Conservation (phyloP, 116 monocot species). For the Thalassia testudinum region DNA sequence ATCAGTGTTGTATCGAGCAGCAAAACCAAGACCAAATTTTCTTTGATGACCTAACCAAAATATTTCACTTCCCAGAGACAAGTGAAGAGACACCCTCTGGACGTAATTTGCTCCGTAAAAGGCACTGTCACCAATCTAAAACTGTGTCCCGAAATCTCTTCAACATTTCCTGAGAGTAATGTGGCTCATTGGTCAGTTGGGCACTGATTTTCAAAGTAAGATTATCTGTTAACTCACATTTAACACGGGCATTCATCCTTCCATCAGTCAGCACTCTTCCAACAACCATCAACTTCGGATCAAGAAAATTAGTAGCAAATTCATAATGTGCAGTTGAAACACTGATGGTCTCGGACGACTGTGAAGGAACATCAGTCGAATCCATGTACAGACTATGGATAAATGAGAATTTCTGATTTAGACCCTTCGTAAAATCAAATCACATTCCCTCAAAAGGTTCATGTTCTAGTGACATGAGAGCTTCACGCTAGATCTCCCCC, state of each 20-base stretch:
- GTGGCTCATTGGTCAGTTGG: slow-evolving; percentile 91
- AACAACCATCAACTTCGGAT: slow-evolving; percentile 96
- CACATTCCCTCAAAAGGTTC: slow-evolving; percentile 89
- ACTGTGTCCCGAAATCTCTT: slow-evolving; percentile 73
- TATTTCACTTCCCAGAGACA: slow-evolving; percentile 70
- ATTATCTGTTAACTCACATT: slow-evolving; percentile 87
- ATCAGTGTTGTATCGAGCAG: slow-evolving; percentile 72
- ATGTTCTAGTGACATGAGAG: slow-evolving; percentile 85
- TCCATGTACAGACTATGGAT: slow-evolving; percentile 98
- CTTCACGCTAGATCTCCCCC: slow-evolving; percentile 88
- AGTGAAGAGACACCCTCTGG: slow-evolving; percentile 82
- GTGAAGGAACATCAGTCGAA: slow-evolving; percentile 77
- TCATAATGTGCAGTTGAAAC: slow-evolving; percentile 90
- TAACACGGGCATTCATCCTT: slow-evolving; percentile 79
- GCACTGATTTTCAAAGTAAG: slow-evolving; percentile 83
- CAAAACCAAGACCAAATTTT: slow-evolving; percentile 89
- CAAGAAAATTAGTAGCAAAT: slow-evolving; percentile 90
- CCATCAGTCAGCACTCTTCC: slow-evolving; percentile 94
- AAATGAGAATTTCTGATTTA: slow-evolving; percentile 91
- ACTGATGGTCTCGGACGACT: slow-evolving; percentile 55
- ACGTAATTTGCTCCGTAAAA: slow-evolving; percentile 98
- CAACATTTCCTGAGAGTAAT: slow-evolving; percentile 95
- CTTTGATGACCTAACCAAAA: slow-evolving; percentile 91
- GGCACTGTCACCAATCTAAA: slow-evolving; percentile 88
- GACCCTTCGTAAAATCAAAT: slow-evolving; percentile 88